These are phyloP conservation scores for Botryobasidium botryosum DNA, from an alignment of 768 basidiomycete genomes.

Conservation along the genomic window DNA sequence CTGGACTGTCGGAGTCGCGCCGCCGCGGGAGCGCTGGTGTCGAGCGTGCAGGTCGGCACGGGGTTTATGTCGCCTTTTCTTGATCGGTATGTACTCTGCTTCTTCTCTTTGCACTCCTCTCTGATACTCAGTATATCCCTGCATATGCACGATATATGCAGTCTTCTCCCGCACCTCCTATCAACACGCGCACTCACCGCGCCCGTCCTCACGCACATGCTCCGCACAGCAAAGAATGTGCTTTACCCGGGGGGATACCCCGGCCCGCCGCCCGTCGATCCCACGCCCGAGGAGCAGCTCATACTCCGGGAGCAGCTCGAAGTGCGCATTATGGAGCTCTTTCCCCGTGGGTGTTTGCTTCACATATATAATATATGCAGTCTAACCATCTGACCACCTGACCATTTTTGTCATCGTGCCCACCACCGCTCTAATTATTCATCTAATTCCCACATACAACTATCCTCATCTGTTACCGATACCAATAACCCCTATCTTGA, in stretches of 20 bases:
- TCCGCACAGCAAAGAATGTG: constrained; percentile 42
- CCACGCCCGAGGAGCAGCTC: constrained; percentile 58
- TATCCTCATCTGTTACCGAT: too few species aligned
- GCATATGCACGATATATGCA: constrained; percentile 15
- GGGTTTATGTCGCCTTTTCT: constrained; percentile 35
- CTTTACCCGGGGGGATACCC: constrained; percentile 83
- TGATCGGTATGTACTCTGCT: constrained; percentile 43
- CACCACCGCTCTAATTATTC: background rate
- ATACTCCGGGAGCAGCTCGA: constrained; percentile 31
- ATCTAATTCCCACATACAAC: too few species aligned
- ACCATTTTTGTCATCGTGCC: background rate
- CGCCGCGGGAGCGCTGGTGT: constrained; percentile 30
- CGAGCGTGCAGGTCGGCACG: constrained; percentile 30
- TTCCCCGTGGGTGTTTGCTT: constrained; percentile 26
- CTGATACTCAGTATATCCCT: background rate
- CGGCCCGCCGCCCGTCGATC: constrained; percentile 51
- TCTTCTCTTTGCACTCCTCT: background rate
- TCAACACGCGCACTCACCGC: constrained; percentile 36
- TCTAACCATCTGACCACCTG: background rate
- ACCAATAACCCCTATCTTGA: too few species aligned
- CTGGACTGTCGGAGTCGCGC: constrained; percentile 32
- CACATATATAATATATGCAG: constrained; percentile 16
- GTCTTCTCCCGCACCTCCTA: constrained; percentile 55
- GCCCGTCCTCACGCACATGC: constrained; percentile 32
- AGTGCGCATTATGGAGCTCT: constrained; percentile 22